phyloP scores from a whole-genome alignment of 345 rosid species.

The Trapa bicornis region DNA sequence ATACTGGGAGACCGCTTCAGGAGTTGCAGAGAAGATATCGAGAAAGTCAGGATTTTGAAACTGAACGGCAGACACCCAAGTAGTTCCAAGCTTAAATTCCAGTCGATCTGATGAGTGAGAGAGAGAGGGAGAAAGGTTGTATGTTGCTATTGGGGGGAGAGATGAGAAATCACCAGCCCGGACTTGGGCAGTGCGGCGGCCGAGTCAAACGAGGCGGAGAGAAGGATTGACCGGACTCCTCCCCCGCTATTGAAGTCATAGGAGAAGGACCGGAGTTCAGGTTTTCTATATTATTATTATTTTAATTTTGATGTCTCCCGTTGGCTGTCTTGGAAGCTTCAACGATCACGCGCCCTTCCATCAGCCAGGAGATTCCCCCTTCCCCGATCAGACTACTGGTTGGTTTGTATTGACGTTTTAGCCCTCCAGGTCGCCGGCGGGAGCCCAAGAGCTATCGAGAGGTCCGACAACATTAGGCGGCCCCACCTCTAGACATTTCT shows the following conservation, averaged over 20 bases:
- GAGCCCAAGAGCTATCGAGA: not conserved
- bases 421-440: not conserved
- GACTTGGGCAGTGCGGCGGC: not conserved
- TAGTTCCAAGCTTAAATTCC: not conserved
- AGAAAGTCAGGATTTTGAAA: not conserved
- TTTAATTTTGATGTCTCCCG: not conserved
- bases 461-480: not conserved
- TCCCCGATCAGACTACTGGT: not conserved
- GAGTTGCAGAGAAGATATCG: not conserved
- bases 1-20: not conserved
- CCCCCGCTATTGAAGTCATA: not conserved
- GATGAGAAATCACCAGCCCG: not conserved
- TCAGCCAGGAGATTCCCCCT: not conserved
- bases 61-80: not conserved
- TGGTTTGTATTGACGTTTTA: not conserved
- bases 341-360: constrained; percentile 6
- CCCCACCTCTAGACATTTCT: not conserved
- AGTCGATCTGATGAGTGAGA: constrained; percentile 4
- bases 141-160: not conserved
- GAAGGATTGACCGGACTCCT: not conserved
- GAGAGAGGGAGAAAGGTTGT: not conserved
- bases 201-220: constrained; percentile 9
- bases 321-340: not conserved
- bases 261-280: not conserved
- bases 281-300: not conserved